Conservation (phyloP, 83 land plant species). For the Diphasiastrum complanatum region DNA sequence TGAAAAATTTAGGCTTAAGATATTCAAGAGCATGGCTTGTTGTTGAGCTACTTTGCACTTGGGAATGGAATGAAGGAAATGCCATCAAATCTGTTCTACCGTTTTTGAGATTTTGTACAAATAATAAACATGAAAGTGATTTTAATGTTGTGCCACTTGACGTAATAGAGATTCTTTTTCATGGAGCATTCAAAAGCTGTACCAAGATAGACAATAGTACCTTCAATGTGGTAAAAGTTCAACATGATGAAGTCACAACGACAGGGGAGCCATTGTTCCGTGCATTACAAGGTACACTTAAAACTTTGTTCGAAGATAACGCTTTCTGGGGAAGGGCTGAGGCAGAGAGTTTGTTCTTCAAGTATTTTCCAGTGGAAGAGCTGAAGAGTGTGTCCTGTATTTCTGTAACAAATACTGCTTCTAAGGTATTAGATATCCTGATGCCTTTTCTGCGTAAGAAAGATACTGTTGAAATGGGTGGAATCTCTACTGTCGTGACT, state of each 20-base stretch:
- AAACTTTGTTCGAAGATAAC: slow-evolving; percentile 27
- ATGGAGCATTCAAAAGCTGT: slow-evolving; percentile 31
- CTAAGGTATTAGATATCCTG: slow-evolving; percentile 34
- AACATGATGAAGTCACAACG: no score
- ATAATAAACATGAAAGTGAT: slow-evolving; percentile 9
- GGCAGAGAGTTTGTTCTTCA: slow-evolving; percentile 30
- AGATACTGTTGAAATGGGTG: no score
- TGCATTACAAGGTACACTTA: slow-evolving; percentile 49
- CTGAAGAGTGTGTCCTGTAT: not conserved
- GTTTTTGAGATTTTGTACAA: slow-evolving; percentile 41
- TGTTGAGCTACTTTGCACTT: slow-evolving; percentile 82
- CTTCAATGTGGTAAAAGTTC: no score
- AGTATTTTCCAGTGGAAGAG: slow-evolving; percentile 29
- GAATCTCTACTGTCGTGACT: not conserved
- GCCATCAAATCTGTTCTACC: slow-evolving; percentile 52
- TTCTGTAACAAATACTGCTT: not conserved
- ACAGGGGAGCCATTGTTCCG: slow-evolving; percentile 48
- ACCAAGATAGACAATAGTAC: no score
- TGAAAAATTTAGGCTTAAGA: no score
- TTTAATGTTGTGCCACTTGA: slow-evolving; percentile 30
- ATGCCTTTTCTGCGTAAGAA: slow-evolving; percentile 30
- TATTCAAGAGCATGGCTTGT: slow-evolving; percentile 65
- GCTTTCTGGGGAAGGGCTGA: slow-evolving; percentile 30
- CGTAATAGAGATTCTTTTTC: slow-evolving; percentile 42
- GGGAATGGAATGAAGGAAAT: slow-evolving; percentile 80